A percentile compares a stretch with the other conserved stretches of the same genome.
These are phyloP conservation scores for Dendrobium nobile DNA, from an alignment of 106 monocot species.

Conservation along the genomic window DNA sequence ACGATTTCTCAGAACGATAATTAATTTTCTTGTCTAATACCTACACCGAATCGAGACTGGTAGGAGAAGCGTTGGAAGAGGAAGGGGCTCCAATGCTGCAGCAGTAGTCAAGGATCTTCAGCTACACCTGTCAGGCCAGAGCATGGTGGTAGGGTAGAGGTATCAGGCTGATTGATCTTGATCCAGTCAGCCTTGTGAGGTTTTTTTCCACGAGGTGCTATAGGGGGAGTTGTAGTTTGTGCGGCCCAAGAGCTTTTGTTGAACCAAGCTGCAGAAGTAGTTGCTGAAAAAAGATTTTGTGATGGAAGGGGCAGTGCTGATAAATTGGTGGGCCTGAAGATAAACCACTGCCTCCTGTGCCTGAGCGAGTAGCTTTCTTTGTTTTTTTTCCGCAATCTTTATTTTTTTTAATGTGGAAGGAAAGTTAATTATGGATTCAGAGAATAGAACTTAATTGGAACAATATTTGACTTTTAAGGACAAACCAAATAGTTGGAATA, in stretches of 20 bases:
- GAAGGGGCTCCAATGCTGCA: constrained; percentile 50
- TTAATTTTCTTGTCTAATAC: too few species aligned
- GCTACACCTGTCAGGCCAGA: constrained; percentile 34
- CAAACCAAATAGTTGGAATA: background rate
- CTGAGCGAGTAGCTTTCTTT: constrained; percentile 53
- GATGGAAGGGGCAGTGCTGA: constrained; percentile 82
- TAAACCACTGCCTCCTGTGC: constrained; percentile 67
- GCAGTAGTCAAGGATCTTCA: constrained; percentile 48
- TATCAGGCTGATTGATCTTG: constrained; percentile 58
- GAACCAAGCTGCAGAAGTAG: constrained; percentile 45
- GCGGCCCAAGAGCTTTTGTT: constrained; percentile 37
- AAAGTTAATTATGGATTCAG: background rate
- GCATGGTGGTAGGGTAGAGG: constrained; percentile 69
- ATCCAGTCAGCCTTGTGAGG: constrained; percentile 66
- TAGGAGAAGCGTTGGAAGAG: constrained; percentile 69
- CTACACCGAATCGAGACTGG: constrained; percentile 40
- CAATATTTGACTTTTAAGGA: background rate
- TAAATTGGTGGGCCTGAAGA: constrained; percentile 68
- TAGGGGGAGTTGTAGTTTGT: constrained; percentile 32
- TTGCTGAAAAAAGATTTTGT: constrained; percentile 45
- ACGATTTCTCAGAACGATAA: too few species aligned
- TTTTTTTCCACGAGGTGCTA: constrained; percentile 46
- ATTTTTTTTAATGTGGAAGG: background rate
- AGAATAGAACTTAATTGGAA: background rate
- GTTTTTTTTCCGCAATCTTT: background rate